These are phyloP conservation scores for Brassica juncea DNA, from an alignment of 345 rosid genomes.

Conservation along the genomic window DNA sequence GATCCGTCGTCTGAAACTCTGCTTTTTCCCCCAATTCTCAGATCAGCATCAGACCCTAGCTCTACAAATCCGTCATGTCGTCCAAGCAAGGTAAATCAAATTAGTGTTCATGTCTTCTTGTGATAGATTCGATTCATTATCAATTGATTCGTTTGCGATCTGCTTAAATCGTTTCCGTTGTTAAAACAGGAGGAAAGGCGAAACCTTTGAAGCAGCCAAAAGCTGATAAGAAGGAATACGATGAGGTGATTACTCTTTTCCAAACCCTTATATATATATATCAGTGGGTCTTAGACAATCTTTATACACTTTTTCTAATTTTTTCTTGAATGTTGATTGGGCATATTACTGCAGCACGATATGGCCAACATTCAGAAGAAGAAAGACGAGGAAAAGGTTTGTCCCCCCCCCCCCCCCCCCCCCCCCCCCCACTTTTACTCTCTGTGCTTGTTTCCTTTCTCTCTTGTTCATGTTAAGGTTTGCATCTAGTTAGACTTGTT, in stretches of 20 bases:
- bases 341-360: conserved; percentile 47
- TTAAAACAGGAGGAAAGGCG: conserved; percentile 62
- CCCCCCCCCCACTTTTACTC: not conserved
- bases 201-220: conserved; percentile 87
- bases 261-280: too few relatives aligned
- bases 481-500: conserved; percentile 4
- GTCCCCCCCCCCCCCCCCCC: not conserved
- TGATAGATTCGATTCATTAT: not conserved
- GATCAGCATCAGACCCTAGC: conserved; percentile 34
- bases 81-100: conserved; percentile 33
- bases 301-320: not conserved
- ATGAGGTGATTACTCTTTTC: conserved; percentile 45
- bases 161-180: not conserved
- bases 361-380: conserved; percentile 68
- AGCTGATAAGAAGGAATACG: conserved; percentile 54
- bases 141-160: not conserved
- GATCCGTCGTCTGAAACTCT: conserved; percentile 6
- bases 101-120: not conserved
- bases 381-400: conserved; percentile 68
- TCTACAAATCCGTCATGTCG: conserved; percentile 17
- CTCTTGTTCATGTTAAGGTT: not conserved
- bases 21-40: not conserved
- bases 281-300: too few relatives aligned
- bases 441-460: not conserved
- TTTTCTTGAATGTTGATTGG: conserved; percentile 6